Evolutionary conservation across 768 basidiomycete genomes (phyloP), one percentile per base, ranked within the genome.

Genomic region (Dentipellis fragilis): DNA sequence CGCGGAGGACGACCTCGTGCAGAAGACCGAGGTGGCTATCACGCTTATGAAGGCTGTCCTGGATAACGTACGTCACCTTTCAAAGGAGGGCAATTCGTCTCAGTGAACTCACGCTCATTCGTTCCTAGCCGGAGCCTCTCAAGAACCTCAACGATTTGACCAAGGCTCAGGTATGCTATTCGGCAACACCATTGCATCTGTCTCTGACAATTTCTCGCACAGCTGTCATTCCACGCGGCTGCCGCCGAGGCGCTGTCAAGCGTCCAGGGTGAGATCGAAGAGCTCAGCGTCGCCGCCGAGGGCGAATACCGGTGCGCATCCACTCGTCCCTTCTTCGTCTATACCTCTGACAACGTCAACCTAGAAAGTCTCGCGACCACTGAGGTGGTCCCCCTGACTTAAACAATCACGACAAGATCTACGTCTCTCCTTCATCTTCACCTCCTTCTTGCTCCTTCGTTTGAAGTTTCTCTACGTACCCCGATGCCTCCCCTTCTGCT

Each of bases 11-110:
- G 92, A 94, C 69, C 81, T 98, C 35, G 96, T 98, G 5, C 93
- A 94, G 68, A 93, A 92, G 77, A 99, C 96, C 21, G 96, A 99
- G 69, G 88, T 94, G 34, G 95, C 94, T 1, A 96, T 96, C 63
- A 89, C 88, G 2, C 79, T 93, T 46, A 95, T 96, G 93, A 95
- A 95, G 77, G 87, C 90, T n/a, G 95, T 98, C 14, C 78, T 99
- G 39, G 95, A 98, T 64, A 97, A 97, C 71, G 94, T 96, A 60
- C 54, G 88, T 75, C 8, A n/a, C 29, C 29, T 3, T 29, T 29
- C 29, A 29, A 3, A 29, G 3, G 29, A 29, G 29, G 29, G 29
- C 29, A 29, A 29, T 29, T 6, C 3, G 29, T 29, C 10, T 3
- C 29, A 29, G 29, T 29, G 3, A 29, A 29, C 29, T 29, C 29